Evolutionary conservation across 768 basidiomycete species (phyloP), one percentile per base, ranked within the genome.

Genomic region (Crucibulum laeve): DNA sequence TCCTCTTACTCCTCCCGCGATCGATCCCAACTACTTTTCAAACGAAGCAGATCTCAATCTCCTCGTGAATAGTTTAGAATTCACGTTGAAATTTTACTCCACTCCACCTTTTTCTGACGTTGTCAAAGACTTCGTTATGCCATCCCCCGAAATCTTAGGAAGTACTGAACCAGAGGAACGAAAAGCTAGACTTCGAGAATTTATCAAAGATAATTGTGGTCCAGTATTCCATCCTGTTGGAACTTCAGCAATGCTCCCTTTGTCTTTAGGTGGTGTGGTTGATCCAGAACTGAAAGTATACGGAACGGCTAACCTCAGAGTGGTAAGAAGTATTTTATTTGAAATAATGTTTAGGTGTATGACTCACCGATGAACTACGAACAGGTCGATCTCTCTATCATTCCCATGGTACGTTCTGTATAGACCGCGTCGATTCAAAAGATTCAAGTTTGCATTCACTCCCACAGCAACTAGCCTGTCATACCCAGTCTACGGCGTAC

Each of bases 11-110:
- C 39, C 62, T 15, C 77, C 77, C 1, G 45, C 52, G 4, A 75
- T 80, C 52, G 68, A 79, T 51, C 71, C 71, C 4, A 58, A 65
- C 40, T 73, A 70, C 56, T 63, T 70, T 39, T 48, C 48, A 13
- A 53, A 60, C 37, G 38, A 44, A 18, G 35, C 48, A 4, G 60
- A 62, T 43, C 18, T 61, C 4, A 44, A 50, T 7, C 22, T 60
- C 14, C 33, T 58, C 21, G 33, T 61, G 30, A 42, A 58, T 38
- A 50, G 41, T 1, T 21, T 60, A 22, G 56, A 63, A 51, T 61
- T 61, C 32, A 44, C 49, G 13, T 51, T 53, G 2, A 55, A 48
- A 38, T 15, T 61, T 5, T 25, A 36, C 11, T 22, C 48, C 1
- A 54, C 52, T 7, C 48, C 36, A 5, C 35, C 48, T 6, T 38